Evolutionary conservation across 1,284 basidiomycete genomes (phyloP), one percentile per base, ranked within the genome.

Genomic region (Papiliotrema fonsecae): DNA sequence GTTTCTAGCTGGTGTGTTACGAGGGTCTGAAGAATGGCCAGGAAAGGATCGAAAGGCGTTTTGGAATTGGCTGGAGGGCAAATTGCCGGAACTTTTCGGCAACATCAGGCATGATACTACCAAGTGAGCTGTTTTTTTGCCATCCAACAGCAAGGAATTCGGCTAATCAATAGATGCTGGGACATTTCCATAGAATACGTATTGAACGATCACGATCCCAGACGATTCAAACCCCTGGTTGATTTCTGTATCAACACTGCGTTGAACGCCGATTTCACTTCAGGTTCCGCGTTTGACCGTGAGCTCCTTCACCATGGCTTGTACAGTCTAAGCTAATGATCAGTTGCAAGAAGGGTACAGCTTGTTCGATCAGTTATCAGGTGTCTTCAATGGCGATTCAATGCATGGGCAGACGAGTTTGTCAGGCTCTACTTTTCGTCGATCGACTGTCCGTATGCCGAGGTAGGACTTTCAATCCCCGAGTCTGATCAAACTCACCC

Each of bases 11-110:
- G 93, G 92, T 37, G 64, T 87, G 42, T 68, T 86, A 44, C 60
- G 77, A 80, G 93, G 91, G 24, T 84, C 86, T 13, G 96, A 96
- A 72, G 89, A 97, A 69, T 98, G 94, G 94, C 78, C 83, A 0
- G 77, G 78, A 50, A 73, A 75, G 45, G 75, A 79, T 53, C 79
- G 82, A 40, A 73, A 81, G 41, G 67, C 72, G 41, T 72, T 97
- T 3, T 94, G 89, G 91, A 65, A 76, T 27, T 98, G 94, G 96
- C 77, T 87, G 41, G 77, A 77, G 11, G 74, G 77, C n/a, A 81
- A 82, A 37, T 73, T 97, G 25, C 80, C 84, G 37, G 76, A 77
- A 36, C 83, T 94, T 50, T 85, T 88, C 60, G 74, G 79, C 3
- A 85, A 85, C 58, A 85, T 91, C 61, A 87, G 87, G 58, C 88